Evolutionary conservation across 805 yeast genomes (phyloP), one percentile per base, ranked within the genome.

Genomic region (Candida xyloterini): DNA sequence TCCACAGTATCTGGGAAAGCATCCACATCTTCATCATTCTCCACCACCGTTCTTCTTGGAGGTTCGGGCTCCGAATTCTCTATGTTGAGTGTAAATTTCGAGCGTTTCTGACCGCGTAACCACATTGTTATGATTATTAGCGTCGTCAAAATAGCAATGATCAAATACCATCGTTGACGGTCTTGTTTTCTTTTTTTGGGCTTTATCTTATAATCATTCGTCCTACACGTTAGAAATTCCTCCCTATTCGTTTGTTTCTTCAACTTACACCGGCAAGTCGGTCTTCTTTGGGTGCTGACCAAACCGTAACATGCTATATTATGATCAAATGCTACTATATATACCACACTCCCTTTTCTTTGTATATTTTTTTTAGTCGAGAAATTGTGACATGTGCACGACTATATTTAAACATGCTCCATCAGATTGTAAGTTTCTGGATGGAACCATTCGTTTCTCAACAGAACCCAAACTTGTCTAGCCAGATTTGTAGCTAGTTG

Each of bases 381-480:
- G 15, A n/a, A 23, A 18, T 30, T 30, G 23, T 4, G 18, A 15
- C 30, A 13, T 13, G 32, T 27, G 32, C 36, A 28, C 41, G 36
- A 39, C 41, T 31, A 15, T 9, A 30, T 13, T 13, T 35, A 53
- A 10, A 63, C 64, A 7, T 60, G 65, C 47, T 70, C 77, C 15
- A 52, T 44, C 20, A 74, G 52, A 4, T 55, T 57, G 49, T 69
- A 53, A 8, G 40, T 32, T 2, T 68, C 73, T 0, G 95, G 95
- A 42, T 69, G 61, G 57, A 90, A 84, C 95, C 95, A 89, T 42
- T 72, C 73, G 1, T 46, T 43, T 35, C 56, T 68, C 30, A 90
- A 61, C 1, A 69, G 53, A 8, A 66, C 57, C 97, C 97, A 91
- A 7, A 87, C 83, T 15, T 66, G 60, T 13, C 62, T 62, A 0